Evolutionary conservation across 2,329 filamentous ascomycete species (phyloP), one percentile per base, ranked within the genome.

Genomic region (Fusarium mundagurra): DNA sequence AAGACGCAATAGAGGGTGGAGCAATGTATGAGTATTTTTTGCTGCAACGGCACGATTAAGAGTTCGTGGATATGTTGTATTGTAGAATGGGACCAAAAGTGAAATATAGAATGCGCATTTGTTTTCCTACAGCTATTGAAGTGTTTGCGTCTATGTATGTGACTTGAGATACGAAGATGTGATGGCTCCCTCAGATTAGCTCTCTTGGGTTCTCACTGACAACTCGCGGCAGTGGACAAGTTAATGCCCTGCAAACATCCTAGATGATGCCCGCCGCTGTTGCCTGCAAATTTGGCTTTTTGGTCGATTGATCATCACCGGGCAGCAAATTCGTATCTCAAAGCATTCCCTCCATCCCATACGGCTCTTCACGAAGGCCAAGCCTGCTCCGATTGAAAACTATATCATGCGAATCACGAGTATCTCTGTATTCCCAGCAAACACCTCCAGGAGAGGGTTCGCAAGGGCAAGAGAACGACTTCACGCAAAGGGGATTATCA

Each of bases 211-310:
- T 88, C 86, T 87, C 86, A 88, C 68, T 71, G 85, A 82, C 85
- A 87, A 87, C 85, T 75, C 85, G 82, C 79, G 74, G 71, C 61
- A 55, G 51, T 68, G 64, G 39, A 66, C 55, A 54, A 58, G 27
- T 48, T 16, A 53, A 51, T 64, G 31, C 55, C 65, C 69, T 51
- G 54, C 67, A 39, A 58, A 57, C 51, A 64, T 67, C 61, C 24
- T 39, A 43, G 59, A 60, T 66, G 67, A 34, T 67, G 72, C 66
- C 65, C 54, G 50, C 73, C 76, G 82, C 82, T 84, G 83, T 80
- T 87, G 85, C 79, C 86, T 88, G 85, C 86, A 88, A 88, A 86
- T 88, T 88, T 88, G 86, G 86, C 86, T 88, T 87, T 86, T 88
- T 87, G 86, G 86, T 84, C 82, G 77, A 81, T 85, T 80, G 76